These are phyloP conservation scores for Phaffia rhodozyma DNA, from an alignment of 1,284 basidiomycete species.

Conservation along the genomic window DNA sequence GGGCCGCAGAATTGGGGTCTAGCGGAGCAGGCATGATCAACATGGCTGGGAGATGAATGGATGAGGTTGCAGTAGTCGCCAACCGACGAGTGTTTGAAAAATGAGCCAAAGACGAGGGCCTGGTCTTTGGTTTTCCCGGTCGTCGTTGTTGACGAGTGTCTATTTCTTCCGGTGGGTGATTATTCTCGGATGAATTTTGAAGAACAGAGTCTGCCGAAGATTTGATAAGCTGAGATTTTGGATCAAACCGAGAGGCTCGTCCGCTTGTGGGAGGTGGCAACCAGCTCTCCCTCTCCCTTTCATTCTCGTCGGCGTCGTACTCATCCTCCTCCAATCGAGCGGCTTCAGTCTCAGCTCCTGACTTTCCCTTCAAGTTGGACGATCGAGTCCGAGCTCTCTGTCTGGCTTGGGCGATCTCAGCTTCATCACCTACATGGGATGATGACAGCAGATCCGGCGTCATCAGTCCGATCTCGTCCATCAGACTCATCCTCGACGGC, in stretches of 20 bases:
- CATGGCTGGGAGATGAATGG: slow-evolving; percentile 13
- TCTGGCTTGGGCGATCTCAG: not conserved
- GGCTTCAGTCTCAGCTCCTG: not conserved
- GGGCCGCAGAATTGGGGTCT: not conserved
- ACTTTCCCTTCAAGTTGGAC: not conserved
- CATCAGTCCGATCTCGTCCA: slow-evolving; percentile 15
- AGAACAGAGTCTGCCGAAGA: not conserved
- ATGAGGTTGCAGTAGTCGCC: slow-evolving; percentile 14
- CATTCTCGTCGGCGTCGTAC: not conserved
- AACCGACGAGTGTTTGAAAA: slow-evolving; percentile 10
- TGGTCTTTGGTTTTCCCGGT: slow-evolving; percentile 3
- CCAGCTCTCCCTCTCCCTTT: slow-evolving; percentile 8
- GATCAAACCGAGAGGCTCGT: slow-evolving; percentile 15
- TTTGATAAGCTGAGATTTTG: not conserved
- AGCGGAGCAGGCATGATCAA: slow-evolving; percentile 18
- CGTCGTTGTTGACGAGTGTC: not conserved
- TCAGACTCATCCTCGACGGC: not conserved
- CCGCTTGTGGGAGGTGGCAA: slow-evolving; percentile 7
- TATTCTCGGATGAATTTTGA: not conserved
- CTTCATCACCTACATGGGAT: not conserved
- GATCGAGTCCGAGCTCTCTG: not conserved
- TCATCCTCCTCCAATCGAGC: slow-evolving; percentile 3
- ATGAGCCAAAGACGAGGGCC: slow-evolving; percentile 16
- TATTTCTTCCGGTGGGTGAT: not conserved
- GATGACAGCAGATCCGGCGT: slow-evolving; percentile 7